phyloP scores from a whole-genome alignment of 2,329 filamentous ascomycete genomes.

The Trichoderma sp. region DNA sequence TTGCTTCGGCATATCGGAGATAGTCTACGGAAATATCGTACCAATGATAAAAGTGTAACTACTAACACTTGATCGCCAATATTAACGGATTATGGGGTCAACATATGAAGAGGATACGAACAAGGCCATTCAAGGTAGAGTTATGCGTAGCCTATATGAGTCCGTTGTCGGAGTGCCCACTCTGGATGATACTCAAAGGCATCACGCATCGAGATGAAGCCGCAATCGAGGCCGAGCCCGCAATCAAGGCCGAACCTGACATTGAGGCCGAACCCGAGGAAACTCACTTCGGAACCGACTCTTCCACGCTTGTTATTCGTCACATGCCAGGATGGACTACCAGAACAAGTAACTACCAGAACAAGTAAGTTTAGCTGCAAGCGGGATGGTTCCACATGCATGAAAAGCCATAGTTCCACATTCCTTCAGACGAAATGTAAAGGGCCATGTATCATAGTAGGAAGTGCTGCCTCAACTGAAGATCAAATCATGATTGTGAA shows the following conservation, averaged over 20 bases:
- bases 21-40: background rate
- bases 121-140: background rate
- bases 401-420: background rate
- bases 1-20: no score
- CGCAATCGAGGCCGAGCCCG: background rate
- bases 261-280: background rate
- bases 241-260: background rate
- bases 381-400: background rate
- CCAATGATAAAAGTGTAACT: background rate
- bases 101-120: background rate
- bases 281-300: background rate
- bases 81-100: background rate
- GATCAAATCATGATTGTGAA: background rate
- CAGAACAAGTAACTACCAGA: background rate
- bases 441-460: background rate
- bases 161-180: background rate
- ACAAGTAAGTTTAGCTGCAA: background rate
- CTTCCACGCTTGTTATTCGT: background rate
- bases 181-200: background rate
- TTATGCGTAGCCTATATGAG: background rate
- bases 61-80: background rate
- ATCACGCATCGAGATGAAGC: background rate
- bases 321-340: background rate
- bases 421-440: background rate
- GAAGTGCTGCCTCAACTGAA: background rate